These are phyloP conservation scores for Posidonia oceanica DNA, from an alignment of 116 monocot genomes.

Conservation along the genomic window DNA sequence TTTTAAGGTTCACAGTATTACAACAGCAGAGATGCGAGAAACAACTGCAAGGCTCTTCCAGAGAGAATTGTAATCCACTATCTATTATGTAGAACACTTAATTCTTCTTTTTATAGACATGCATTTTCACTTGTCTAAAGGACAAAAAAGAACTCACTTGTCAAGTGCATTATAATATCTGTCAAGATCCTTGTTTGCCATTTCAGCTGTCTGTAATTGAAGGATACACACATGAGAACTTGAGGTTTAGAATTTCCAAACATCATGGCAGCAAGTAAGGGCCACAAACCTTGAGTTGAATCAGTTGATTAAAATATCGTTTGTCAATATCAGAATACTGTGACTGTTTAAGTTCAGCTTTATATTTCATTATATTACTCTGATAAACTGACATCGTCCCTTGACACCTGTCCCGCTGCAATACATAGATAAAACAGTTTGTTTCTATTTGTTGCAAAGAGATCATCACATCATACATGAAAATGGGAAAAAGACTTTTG, in stretches of 20 bases:
- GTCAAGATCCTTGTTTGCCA: constrained; percentile 93
- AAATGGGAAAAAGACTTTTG: too few relatives aligned
- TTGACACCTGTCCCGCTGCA: constrained; percentile 72
- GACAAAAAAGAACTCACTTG: constrained; percentile 43
- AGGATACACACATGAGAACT: background rate
- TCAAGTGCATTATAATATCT: constrained; percentile 91
- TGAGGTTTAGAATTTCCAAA: background rate
- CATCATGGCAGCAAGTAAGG: background rate
- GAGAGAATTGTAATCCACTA: too few relatives aligned
- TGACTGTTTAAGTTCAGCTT: constrained; percentile 81
- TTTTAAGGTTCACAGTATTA: too few relatives aligned
- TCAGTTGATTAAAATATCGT: constrained; percentile 76
- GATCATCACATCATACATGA: too few relatives aligned
- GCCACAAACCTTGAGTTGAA: constrained; percentile 84
- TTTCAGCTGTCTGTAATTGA: constrained; percentile 83
- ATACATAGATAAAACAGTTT: background rate
- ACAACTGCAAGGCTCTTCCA: too few relatives aligned
- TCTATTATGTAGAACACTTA: too few relatives aligned
- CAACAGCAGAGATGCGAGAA: too few relatives aligned
- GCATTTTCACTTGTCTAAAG: constrained; percentile 63
- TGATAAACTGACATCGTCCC: constrained; percentile 82
- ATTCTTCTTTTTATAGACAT: background rate
- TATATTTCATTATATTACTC: constrained; percentile 79
- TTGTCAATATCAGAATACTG: constrained; percentile 95
- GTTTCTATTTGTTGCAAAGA: too few relatives aligned